Evolutionary conservation across 78 protist genomes (phyloP).

Genomic region (Emiliania huxleyi): DNA sequence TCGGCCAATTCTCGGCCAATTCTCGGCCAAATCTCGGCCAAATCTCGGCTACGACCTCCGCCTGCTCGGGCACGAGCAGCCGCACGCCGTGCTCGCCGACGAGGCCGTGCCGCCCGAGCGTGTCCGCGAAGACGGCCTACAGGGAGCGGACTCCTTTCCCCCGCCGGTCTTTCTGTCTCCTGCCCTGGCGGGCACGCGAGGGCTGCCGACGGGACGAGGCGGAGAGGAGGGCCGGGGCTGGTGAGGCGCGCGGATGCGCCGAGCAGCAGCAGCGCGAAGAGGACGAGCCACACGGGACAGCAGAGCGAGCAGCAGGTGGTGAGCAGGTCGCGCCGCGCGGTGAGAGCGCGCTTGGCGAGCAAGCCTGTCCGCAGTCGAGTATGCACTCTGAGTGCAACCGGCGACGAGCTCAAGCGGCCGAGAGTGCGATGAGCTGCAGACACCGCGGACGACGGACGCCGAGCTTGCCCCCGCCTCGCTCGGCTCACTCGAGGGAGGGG

Average conservation of each 20-base stretch:
- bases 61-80: background rate
- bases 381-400: too few relatives aligned
- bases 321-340: constrained; percentile 27
- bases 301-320: constrained; percentile 6
- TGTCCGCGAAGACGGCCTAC: background rate
- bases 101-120: background rate
- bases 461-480: too few relatives aligned
- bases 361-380: background rate
- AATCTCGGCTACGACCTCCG: too few relatives aligned
- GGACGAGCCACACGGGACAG: constrained; percentile 44
- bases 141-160: too few relatives aligned
- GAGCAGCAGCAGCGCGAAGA: constrained; percentile 47
- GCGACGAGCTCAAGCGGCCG: too few relatives aligned
- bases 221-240: background rate
- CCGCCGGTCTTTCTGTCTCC: too few relatives aligned
- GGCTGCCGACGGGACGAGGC: background rate
- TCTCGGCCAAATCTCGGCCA: too few relatives aligned
- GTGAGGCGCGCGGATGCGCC: background rate
- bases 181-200: background rate
- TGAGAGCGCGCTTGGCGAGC: constrained; percentile 46
- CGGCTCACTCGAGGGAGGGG: too few relatives aligned
- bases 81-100: background rate
- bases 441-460: too few relatives aligned
- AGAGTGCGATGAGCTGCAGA: too few relatives aligned
- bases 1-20: too few relatives aligned